A percentile compares a stretch with the other conserved stretches of the same genome.
Conservation (phyloP, 192 early-diverging fungal genomes). For the Phycomyces nitens region DNA sequence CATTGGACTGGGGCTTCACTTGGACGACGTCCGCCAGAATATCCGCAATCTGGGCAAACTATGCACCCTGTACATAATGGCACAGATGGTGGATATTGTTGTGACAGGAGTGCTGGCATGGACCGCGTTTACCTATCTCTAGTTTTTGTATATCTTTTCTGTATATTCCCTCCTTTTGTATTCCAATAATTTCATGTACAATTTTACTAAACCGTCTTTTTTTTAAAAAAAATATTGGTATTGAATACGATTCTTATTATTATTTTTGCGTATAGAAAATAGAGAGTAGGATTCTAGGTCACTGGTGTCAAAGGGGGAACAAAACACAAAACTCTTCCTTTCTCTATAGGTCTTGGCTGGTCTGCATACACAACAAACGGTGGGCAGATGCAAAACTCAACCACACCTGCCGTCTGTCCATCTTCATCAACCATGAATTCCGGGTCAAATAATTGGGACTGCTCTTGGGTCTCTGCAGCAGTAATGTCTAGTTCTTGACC, state of each 20-base stretch:
- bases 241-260: no score
- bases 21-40: conserved; percentile 42
- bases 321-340: conserved; percentile 31
- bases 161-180: no score
- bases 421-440: conserved; percentile 30
- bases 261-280: no score
- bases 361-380: conserved; percentile 26
- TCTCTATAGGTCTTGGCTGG: conserved; percentile 16
- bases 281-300: neutral
- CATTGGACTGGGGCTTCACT: conserved; percentile 48
- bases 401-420: conserved; percentile 26
- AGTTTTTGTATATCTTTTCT: neutral
- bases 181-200: no score
- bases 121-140: conserved; percentile 35
- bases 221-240: no score
- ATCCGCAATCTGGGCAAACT: conserved; percentile 41
- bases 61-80: conserved; percentile 42
- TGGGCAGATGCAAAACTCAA: conserved; percentile 34
- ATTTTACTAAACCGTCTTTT: no score
- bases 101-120: conserved; percentile 42
- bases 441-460: conserved; percentile 20
- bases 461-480: conserved; percentile 22
- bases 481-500: conserved; percentile 37
- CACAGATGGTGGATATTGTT: conserved; percentile 49
- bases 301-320: neutral